These are phyloP conservation scores for Aspergillus sp. DNA, from an alignment of 2,329 filamentous ascomycete genomes.

Conservation along the genomic window DNA sequence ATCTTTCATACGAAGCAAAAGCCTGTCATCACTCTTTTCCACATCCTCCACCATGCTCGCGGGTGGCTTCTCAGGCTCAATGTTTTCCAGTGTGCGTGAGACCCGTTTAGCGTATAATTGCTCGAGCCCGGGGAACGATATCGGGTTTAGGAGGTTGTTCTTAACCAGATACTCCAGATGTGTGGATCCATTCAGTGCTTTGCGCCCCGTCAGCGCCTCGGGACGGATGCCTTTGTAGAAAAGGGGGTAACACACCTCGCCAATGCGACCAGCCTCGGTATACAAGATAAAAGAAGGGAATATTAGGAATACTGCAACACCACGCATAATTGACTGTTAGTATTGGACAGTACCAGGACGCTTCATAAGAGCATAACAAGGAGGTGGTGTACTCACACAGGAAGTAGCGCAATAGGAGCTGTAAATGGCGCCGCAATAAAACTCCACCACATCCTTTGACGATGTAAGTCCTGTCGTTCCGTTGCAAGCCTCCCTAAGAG, in stretches of 20 bases:
- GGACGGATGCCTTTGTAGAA: neutral
- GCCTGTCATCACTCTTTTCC: slow-evolving; percentile 43
- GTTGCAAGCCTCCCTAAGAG: slow-evolving; percentile 71
- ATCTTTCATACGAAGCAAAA: slow-evolving; percentile 46
- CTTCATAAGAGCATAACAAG: neutral
- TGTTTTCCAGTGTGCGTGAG: slow-evolving; percentile 28
- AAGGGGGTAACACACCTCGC: slow-evolving; percentile 51
- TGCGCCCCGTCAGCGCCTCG: neutral
- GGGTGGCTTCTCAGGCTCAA: slow-evolving; percentile 25
- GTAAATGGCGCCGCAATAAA: slow-evolving; percentile 79
- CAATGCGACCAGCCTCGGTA: slow-evolving; percentile 91
- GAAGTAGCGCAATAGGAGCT: slow-evolving; percentile 77
- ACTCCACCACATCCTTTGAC: slow-evolving; percentile 74
- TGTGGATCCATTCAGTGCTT: slow-evolving; percentile 74
- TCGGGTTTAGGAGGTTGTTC: slow-evolving; percentile 65
- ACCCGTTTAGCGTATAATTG: slow-evolving; percentile 62
- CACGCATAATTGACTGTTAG: neutral
- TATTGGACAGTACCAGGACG: neutral
- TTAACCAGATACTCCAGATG: slow-evolving; percentile 79
- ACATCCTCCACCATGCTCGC: slow-evolving; percentile 32
- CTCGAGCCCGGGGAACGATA: slow-evolving; percentile 69
- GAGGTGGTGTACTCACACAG: slow-evolving; percentile 61
- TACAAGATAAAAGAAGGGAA: slow-evolving; percentile 93
- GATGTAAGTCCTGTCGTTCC: slow-evolving; percentile 77
- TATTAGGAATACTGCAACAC: slow-evolving; percentile 70